Base-by-base conservation (phyloP, 2,329 filamentous ascomycete genomes). In the Paecilomyces sp. region DNA sequence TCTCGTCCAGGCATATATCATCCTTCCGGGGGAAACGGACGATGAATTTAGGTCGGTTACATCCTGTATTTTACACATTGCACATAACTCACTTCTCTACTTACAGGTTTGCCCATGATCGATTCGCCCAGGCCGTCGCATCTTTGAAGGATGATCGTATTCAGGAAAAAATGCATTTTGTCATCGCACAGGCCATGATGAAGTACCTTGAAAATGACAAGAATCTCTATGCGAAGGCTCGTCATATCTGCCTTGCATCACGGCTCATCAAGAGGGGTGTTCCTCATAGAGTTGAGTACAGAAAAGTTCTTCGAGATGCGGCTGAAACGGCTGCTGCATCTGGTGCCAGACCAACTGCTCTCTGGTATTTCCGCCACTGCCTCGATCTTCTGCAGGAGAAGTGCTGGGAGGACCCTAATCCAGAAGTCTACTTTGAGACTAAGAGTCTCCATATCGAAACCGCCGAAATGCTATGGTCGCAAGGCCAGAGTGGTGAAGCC, bases 371-470 rank as follows among this genome's bases (percentile, higher is more conserved):
- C 72, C 84, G 83, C 53, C 85, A 86, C 58, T 92, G 91, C 55
- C 82, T 96, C 54, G 81, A 82, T 9, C 81, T 97, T n/a, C 80
- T 97, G 13, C 92, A 96, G 70, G 80, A 88, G 6, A 78, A 90
- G 57, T 87, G 90, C 0, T 97, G 93, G 93, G 80, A 84, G 51
- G 86, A 89, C 31, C 80, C 79, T 6, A 74, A 77, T 13, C 81
- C 84, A 4, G 93, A 97, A 70, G 88, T 89, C 0, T 88, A 86
- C 54, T 96, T 96, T 67, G 93, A 97, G 76, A 96, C 92, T 0
- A 80, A 95, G 62, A 86, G 88, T 62, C 80, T 96, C 1, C 87
- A 91, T 71, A 86, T 92, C 3, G 86, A 89, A 57, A 86, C 90
- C 3, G 90, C 92, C 3, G 92, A 96, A 72, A 91, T 90, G 70